Evolutionary conservation across 352 stramenopile species (phyloP).

Genomic region (Globisporangium radiosum): DNA sequence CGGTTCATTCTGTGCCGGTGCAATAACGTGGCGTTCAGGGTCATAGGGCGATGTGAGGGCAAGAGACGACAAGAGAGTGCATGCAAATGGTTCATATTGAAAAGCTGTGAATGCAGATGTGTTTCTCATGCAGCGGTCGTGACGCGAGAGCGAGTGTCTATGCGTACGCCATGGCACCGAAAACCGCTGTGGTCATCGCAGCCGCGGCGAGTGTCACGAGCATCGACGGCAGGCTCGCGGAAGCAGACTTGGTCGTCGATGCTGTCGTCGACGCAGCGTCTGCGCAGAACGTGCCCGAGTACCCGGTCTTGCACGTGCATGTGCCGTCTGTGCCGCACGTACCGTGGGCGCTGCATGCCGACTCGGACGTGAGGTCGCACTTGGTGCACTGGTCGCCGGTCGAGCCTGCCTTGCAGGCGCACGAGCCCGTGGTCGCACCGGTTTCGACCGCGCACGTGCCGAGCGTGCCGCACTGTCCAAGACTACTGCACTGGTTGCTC

Average conservation of each 20-base stretch:
- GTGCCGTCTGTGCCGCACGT: constrained; percentile 32
- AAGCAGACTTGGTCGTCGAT: constrained; percentile 2
- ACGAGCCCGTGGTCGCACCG: constrained; percentile 28
- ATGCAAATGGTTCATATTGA: constrained; percentile 1
- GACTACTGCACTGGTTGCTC: constrained; percentile 70
- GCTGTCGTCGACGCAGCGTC: constrained; percentile 8
- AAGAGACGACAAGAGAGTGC: background rate
- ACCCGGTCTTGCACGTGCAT: constrained; percentile 51
- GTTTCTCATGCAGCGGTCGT: background rate
- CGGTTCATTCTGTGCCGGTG: too few relatives aligned
- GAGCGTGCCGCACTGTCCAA: constrained; percentile 53
- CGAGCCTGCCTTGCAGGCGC: constrained; percentile 40
- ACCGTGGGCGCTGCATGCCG: constrained; percentile 42
- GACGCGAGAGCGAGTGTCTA: constrained; percentile 1
- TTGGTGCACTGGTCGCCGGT: constrained; percentile 57
- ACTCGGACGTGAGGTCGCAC: constrained; percentile 35
- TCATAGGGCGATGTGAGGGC: background rate
- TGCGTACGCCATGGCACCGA: constrained; percentile 28
- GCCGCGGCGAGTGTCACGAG: constrained; percentile 15
- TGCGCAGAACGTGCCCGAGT: constrained; percentile 58
- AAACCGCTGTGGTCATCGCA: constrained; percentile 1
- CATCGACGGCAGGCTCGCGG: background rate
- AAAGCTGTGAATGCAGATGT: background rate
- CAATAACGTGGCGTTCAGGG: background rate
- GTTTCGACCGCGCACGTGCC: constrained; percentile 38